phyloP scores from a whole-genome alignment of 2,329 filamentous ascomycete species.

The Claviceps cyperi region DNA sequence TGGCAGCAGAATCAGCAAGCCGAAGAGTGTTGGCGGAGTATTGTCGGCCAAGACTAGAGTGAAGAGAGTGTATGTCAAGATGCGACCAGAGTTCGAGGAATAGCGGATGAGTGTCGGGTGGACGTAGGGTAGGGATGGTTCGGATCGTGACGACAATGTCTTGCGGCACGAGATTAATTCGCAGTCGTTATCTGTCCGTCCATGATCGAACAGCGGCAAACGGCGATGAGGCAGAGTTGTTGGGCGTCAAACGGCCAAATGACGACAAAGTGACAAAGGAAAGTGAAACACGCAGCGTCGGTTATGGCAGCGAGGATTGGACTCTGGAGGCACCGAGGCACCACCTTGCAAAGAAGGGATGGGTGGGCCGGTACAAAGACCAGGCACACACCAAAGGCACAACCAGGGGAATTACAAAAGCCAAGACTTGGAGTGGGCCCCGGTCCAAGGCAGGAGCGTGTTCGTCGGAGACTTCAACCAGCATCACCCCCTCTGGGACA shows the following conservation, averaged over 20 bases:
- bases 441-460: too few species aligned
- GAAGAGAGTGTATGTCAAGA: neutral
- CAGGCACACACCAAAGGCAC: neutral
- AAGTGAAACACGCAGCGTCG: neutral
- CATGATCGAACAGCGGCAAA: neutral
- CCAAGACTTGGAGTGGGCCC: too few species aligned
- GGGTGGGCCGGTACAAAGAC: neutral
- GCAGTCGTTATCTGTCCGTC: neutral
- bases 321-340: neutral
- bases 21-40: neutral
- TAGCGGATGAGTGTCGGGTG: too few species aligned
- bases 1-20: neutral
- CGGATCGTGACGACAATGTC: neutral
- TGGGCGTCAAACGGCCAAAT: neutral
- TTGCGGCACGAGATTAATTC: neutral
- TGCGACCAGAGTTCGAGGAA: neutral
- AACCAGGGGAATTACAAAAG: too few species aligned
- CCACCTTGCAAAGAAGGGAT: too few species aligned
- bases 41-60: neutral
- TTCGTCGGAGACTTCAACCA: too few species aligned
- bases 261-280: neutral
- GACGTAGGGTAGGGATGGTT: neutral
- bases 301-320: neutral
- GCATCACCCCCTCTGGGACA: too few species aligned
- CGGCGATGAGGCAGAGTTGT: neutral